Percentiles rank a stretch among this genome's conserved stretches.
Conservation (phyloP, 371 early-diverging fungal species). For the Synchytrium microbalum region DNA sequence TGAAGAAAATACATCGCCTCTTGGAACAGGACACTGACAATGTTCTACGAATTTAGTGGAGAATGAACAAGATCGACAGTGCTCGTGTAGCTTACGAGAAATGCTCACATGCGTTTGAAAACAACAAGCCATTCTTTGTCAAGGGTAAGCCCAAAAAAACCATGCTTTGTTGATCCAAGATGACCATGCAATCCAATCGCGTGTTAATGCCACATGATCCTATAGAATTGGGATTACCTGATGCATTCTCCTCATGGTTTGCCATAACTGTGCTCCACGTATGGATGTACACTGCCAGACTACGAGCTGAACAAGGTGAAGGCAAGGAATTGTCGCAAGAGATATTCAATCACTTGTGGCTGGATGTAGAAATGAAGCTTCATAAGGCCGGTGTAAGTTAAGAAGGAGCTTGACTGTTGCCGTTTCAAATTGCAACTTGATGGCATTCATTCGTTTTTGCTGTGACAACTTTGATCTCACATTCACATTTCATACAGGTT, state of each 20-base stretch:
- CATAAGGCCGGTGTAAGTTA: conserved; percentile 35
- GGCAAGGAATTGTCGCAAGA: conserved; percentile 74
- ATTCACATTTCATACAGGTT: conserved; percentile 13
- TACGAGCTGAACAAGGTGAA: conserved; percentile 29
- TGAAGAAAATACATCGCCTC: too few relatives aligned
- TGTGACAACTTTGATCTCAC: not conserved
- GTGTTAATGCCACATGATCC: too few relatives aligned
- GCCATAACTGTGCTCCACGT: conserved; percentile 80
- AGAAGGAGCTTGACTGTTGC: not conserved
- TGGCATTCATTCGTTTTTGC: not conserved
- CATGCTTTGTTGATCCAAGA: too few relatives aligned
- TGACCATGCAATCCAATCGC: too few relatives aligned
- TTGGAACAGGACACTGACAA: too few relatives aligned
- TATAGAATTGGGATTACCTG: conserved; percentile 57
- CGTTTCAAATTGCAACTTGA: conserved; percentile 1
- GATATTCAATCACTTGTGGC: conserved; percentile 80
- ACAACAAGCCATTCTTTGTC: conserved; percentile 16
- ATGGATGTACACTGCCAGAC: conserved; percentile 86
- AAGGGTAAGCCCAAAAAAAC: conserved; percentile 13
- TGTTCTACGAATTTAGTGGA: too few relatives aligned
- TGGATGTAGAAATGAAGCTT: conserved; percentile 66
- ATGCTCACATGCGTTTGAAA: conserved; percentile 30
- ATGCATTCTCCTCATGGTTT: conserved; percentile 94
- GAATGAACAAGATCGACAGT: conserved; percentile 35
- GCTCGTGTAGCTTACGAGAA: conserved; percentile 29